These are phyloP conservation scores for Myriosclerotinia curreyana DNA, from an alignment of 2,329 filamentous ascomycete genomes.

Conservation along the genomic window DNA sequence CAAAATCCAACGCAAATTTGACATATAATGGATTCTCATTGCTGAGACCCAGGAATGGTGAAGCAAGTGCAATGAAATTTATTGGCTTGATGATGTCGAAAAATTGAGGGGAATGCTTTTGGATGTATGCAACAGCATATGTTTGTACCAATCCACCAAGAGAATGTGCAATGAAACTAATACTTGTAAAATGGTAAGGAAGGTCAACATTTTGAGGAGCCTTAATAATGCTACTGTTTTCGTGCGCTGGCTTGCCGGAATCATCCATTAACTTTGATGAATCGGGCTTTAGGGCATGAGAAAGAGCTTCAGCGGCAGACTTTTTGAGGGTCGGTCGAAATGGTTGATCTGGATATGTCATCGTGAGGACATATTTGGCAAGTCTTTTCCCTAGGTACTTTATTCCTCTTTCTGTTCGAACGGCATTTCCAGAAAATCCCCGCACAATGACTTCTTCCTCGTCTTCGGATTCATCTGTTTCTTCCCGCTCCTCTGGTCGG, in stretches of 20 bases:
- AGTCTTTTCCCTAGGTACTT: constrained; percentile 95
- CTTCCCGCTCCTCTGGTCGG: not conserved
- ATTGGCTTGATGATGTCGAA: constrained; percentile 82
- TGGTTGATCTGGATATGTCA: constrained; percentile 93
- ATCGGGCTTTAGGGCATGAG: constrained; percentile 42
- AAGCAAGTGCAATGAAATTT: constrained; percentile 86
- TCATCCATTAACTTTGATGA: constrained; percentile 42
- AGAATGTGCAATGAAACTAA: constrained; percentile 92
- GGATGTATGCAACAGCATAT: constrained; percentile 93
- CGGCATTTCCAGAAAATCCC: constrained; percentile 85
- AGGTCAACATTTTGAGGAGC: constrained; percentile 45
- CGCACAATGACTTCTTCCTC: constrained; percentile 85
- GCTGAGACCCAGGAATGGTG: constrained; percentile 85
- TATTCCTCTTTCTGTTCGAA: constrained; percentile 88
- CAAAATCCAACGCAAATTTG: constrained; percentile 94
- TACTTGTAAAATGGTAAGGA: constrained; percentile 83
- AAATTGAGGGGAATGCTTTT: constrained; percentile 90
- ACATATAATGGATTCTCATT: constrained; percentile 98
- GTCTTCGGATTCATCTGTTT: constrained; percentile 48
- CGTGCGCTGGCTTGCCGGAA: constrained; percentile 52
- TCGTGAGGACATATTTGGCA: constrained; percentile 81
- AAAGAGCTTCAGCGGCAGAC: constrained; percentile 44
- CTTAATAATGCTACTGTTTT: constrained; percentile 59
- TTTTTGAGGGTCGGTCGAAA: constrained; percentile 64
- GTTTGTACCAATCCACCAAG: constrained; percentile 87